Evolutionary conservation across 495 filamentous ascomycete genomes (phyloP).

Genomic region (Podospora tetraspora): DNA sequence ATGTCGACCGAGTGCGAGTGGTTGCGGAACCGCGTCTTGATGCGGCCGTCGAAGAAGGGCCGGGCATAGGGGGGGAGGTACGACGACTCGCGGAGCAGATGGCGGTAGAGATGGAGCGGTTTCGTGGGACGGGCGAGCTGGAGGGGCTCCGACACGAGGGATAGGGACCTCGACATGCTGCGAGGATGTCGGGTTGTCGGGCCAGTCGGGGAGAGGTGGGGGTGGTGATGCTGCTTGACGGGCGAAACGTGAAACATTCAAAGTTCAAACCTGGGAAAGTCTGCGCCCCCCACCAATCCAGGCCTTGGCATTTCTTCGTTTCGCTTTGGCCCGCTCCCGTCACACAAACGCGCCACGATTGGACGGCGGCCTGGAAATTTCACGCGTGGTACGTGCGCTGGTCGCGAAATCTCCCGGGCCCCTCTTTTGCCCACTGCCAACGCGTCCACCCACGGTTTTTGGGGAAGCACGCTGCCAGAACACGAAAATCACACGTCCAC

Average conservation of each 20-base stretch:
- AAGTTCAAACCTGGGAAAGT: background rate
- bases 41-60: constrained; percentile 50
- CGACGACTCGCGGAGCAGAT: constrained; percentile 74
- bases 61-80: constrained; percentile 72
- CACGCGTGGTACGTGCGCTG: constrained; percentile 1
- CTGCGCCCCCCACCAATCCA: background rate
- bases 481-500: constrained; percentile 33
- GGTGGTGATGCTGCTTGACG: background rate
- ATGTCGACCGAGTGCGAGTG: constrained; percentile 15
- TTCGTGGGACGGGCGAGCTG: constrained; percentile 31
- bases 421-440: constrained; percentile 7
- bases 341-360: background rate
- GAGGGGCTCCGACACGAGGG: background rate
- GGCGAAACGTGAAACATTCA: background rate
- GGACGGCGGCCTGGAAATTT: background rate
- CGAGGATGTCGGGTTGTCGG: too few species aligned
- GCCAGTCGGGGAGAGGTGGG: too few species aligned
- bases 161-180: too few species aligned
- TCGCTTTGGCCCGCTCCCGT: constrained; percentile 1
- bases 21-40: constrained; percentile 53
- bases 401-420: constrained; percentile 11
- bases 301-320: background rate
- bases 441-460: constrained; percentile 18
- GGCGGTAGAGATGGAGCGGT: constrained; percentile 62
- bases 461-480: constrained; percentile 21